Conservation (phyloP, 208 protist genomes). For the Phytomonas francai region DNA sequence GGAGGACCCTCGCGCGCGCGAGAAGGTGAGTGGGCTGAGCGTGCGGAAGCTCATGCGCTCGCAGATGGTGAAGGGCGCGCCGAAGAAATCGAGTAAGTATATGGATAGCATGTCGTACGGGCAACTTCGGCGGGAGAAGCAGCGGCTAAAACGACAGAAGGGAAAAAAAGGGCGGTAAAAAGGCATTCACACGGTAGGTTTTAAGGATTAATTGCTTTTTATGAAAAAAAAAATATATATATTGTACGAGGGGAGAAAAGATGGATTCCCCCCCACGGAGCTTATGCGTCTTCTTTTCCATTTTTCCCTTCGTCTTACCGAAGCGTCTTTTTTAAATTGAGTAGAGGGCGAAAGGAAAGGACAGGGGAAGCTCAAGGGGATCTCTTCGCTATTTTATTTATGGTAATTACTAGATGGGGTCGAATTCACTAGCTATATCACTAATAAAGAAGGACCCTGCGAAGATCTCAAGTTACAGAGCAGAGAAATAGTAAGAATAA, state of each 20-base stretch:
- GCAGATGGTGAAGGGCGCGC: conserved; percentile 58
- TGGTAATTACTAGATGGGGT: too few species aligned
- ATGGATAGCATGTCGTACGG: conserved; percentile 72
- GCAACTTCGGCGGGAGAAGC: conserved; percentile 50
- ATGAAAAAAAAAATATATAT: conserved; percentile 6
- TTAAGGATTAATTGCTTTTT: not conserved
- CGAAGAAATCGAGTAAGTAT: conserved; percentile 80
- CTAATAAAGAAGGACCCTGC: too few species aligned
- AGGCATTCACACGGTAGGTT: not conserved
- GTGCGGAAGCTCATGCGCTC: conserved; percentile 87
- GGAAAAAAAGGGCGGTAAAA: not conserved
- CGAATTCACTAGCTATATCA: too few species aligned
- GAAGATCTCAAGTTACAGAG: too few species aligned
- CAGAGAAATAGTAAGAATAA: conserved; percentile 10
- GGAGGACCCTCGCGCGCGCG: conserved; percentile 70
- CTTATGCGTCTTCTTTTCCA: too few species aligned
- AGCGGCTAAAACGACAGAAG: conserved; percentile 23
- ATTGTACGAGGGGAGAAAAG: too few species aligned
- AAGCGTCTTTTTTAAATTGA: too few species aligned
- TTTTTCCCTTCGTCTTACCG: too few species aligned
- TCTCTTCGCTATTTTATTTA: too few species aligned
- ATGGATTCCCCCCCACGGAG: too few species aligned
- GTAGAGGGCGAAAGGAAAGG: too few species aligned
- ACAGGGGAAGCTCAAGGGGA: too few species aligned
- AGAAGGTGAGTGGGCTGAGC: conserved; percentile 67